These are phyloP conservation scores for Chytridium lagenaria DNA, from an alignment of 371 early-diverging fungal species.

Conservation along the genomic window DNA sequence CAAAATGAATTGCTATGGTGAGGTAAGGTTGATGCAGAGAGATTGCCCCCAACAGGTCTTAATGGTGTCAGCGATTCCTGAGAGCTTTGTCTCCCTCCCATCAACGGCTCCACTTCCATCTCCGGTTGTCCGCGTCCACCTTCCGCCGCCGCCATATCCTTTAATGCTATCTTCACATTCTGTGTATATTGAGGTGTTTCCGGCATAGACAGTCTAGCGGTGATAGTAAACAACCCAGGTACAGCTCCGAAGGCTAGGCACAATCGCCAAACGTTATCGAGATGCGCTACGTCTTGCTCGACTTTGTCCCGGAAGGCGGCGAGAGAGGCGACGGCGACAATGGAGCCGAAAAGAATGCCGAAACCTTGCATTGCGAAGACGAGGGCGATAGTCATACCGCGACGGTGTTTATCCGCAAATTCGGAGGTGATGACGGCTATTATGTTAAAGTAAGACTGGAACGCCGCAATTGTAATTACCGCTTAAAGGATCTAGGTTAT, in stretches of 20 bases:
- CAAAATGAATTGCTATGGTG: slow-evolving; percentile 43
- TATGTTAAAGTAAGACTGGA: no score
- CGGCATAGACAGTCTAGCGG: background rate
- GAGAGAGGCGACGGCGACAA: slow-evolving; percentile 69
- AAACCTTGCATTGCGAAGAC: slow-evolving; percentile 91
- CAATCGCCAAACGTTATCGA: slow-evolving; percentile 87
- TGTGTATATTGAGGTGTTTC: background rate
- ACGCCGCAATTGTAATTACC: no score
- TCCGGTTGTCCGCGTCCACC: background rate
- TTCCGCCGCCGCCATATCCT: background rate
- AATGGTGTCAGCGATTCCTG: no score
- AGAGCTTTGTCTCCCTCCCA: no score
- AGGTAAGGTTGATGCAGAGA: background rate
- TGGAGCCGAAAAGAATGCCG: slow-evolving; percentile 76
- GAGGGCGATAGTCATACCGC: slow-evolving; percentile 80
- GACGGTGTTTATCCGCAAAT: slow-evolving; percentile 69
- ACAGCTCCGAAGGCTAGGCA: background rate
- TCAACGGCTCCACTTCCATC: background rate
- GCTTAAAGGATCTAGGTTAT: background rate
- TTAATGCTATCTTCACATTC: background rate
- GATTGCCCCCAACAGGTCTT: no score
- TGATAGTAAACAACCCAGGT: background rate
- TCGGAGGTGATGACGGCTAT: slow-evolving; percentile 82
- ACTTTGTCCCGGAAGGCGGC: slow-evolving; percentile 70
- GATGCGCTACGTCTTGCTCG: slow-evolving; percentile 56